Evolutionary conservation across 2,329 filamentous ascomycete species (phyloP), one percentile per base, ranked within the genome.

Genomic region (Colletotrichum abscissum): DNA sequence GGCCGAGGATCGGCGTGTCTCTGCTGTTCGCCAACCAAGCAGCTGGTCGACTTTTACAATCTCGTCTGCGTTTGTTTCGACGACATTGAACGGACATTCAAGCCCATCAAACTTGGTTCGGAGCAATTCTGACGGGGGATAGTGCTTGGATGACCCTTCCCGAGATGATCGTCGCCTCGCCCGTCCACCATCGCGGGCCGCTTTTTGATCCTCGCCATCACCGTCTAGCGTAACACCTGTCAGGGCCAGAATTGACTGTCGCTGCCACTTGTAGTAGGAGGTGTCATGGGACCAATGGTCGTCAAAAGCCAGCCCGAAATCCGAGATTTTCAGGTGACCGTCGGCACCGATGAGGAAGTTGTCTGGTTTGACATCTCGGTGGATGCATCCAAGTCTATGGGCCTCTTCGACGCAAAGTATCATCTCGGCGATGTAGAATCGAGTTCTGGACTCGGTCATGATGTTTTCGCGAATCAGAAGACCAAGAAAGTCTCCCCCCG

Each of bases 351-450:
- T 95, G 35, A 98, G 88, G 78, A 99, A 98, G 78, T 99, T 99
- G 86, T 98, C 96, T 0, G 96, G 97, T 82, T 99, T 99, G 80
- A 98, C 91, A 82, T 98, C 97, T 22, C 96, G 93, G 81, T 99
- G 97, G 60, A 99, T 98, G 88, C 95, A 98, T 63, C 90, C 90
- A 77, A 98, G 90, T 14, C 90, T 90, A 85, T 98, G 96, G 0
- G 94, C 93, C 81, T 98, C 96, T 82, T 98, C 95, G 28, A 99
- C 92, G 78, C 95, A 97, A 5, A 98, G 86, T 66, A 98, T 93
- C 95, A 98, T 98, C 84, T 99, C 95, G 1, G 96, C 95, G 72
- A 97, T 87, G 80, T 98, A 98, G 86, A 94, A 98, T 75, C 90
- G 92, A 5, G 95, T 92, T 56, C 94, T 90, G 0, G 88, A 86